Base-by-base conservation (phyloP, 805 yeast species). In the Kodamaea kakaduensis region DNA sequence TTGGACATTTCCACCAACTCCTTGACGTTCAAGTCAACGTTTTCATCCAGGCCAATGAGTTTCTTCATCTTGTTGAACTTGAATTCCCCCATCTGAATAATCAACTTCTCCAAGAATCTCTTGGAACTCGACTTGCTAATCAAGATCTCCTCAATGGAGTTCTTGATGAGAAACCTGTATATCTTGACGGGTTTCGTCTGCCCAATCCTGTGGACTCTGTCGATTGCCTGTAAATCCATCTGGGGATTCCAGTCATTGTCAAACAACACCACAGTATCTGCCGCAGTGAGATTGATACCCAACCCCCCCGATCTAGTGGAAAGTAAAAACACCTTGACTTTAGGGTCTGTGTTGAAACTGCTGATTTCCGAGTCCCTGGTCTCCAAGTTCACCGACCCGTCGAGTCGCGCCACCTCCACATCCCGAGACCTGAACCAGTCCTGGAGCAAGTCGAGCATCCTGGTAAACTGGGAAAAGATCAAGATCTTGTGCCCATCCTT, bases 211-310 rank as follows among this genome's bases (percentile, higher is more conserved):
- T 90, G 97, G 9, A 84, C 94, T 36, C 98, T 70, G 50, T 89
- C 97, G 78, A 90, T 90, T 0, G 97, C 97, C 56, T 90, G 98
- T 33, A 88, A 64, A 59, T 90, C 97, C 43, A 87, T 94, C 52
- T 90, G 97, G 0, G 97, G 98, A 51, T 90, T 90, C 96, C 97
- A 90, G 53, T 90, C 98, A 38, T 87, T 83, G 51, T 90, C 98
- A 52, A 86, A 88, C 8, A 90, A 50, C 3, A 90, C 75, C 1
- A 93, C 97, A 1, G 95, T 81, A 45, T 93, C 97, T 0, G 97
- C 96, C 0, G 82, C 78, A 0, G 81, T 75, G 37, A 90, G 65
- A 51, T 90, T 90, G 27, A 90, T 77, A 4, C 98, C 98, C 20
- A 90, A 70, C 0, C 97, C 97, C 7, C 97, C 98, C 1, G 97